Evolutionary conservation across 306 rosid genomes (phyloP).

Genomic region (Comarum palustre): DNA sequence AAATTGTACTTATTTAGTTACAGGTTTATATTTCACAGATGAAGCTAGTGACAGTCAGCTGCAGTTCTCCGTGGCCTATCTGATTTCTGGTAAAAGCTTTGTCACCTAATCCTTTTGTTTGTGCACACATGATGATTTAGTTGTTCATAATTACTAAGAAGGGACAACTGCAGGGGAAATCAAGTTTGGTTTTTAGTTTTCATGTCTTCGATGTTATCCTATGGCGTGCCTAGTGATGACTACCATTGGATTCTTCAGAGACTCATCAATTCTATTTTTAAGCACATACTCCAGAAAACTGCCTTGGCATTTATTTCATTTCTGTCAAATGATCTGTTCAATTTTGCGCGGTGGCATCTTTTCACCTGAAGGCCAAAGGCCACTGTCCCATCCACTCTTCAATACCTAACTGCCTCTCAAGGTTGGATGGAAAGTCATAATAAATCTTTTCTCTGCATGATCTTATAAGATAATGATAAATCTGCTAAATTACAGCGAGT

Average conservation of each 20-base stretch:
- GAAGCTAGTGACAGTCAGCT: constrained; percentile 1
- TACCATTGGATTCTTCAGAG: constrained; percentile 19
- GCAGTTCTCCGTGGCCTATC: neutral
- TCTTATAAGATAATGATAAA: constrained; percentile 16
- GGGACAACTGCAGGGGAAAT: constrained; percentile 19
- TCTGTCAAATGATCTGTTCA: constrained; percentile 18
- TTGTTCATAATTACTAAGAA: constrained; percentile 26
- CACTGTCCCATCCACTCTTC: constrained; percentile 62
- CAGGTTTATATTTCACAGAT: neutral
- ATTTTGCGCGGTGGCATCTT: constrained; percentile 32
- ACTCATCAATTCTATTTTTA: constrained; percentile 24
- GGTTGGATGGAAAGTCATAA: constrained; percentile 32
- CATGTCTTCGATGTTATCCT: constrained; percentile 15
- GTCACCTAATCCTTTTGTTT: constrained; percentile 13
- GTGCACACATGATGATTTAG: constrained; percentile 6
- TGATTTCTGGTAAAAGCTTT: neutral
- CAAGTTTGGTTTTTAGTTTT: constrained; percentile 2
- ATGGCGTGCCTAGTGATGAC: constrained; percentile 12
- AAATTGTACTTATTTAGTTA: neutral
- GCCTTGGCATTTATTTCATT: constrained; percentile 22
- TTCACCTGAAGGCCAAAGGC: constrained; percentile 40
- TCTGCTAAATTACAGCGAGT: constrained; percentile 9
- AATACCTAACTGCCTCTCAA: constrained; percentile 58
- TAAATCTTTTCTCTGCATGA: constrained; percentile 1
- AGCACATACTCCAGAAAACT: constrained; percentile 7